A percentile compares a stretch with the other conserved stretches of the same genome.
Conservation (phyloP, 257 asterid species). For the Solanum chiquidenum region DNA sequence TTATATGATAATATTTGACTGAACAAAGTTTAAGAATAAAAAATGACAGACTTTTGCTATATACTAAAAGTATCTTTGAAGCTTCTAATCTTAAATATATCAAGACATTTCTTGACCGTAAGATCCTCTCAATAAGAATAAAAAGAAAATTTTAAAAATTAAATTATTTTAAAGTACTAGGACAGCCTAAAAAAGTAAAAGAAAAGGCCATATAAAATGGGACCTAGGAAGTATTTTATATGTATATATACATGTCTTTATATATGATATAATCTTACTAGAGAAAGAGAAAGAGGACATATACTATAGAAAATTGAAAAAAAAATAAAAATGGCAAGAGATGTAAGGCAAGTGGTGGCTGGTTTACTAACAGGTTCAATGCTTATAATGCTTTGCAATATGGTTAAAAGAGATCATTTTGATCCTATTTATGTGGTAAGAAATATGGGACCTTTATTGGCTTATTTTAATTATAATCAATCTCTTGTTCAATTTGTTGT, state of each 20-base stretch:
- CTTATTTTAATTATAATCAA: neutral
- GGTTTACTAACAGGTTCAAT: slow-evolving; percentile 47
- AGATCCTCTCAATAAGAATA: neutral
- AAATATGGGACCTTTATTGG: neutral
- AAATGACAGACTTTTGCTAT: neutral
- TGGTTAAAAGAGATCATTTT: slow-evolving; percentile 52
- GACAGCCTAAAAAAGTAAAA: neutral
- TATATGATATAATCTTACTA: neutral
- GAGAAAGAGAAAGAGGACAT: neutral
- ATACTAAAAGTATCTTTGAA: neutral
- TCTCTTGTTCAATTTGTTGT: neutral
- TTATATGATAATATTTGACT: neutral
- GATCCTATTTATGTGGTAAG: slow-evolving; percentile 40
- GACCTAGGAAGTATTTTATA: neutral
- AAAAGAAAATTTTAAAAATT: neutral
- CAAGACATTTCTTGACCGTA: neutral
- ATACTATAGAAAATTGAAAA: neutral
- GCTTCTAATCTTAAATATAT: neutral
- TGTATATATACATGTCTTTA: neutral
- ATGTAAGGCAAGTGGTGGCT: slow-evolving; percentile 45
- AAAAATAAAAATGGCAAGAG: slow-evolving; percentile 18
- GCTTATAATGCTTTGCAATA: slow-evolving; percentile 50
- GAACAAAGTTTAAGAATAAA: neutral
- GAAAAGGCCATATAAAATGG: neutral
- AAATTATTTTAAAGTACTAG: neutral